Evolutionary conservation across 768 basidiomycete species (phyloP), one percentile per base, ranked within the genome.

Genomic region (Boletus speciosus): DNA sequence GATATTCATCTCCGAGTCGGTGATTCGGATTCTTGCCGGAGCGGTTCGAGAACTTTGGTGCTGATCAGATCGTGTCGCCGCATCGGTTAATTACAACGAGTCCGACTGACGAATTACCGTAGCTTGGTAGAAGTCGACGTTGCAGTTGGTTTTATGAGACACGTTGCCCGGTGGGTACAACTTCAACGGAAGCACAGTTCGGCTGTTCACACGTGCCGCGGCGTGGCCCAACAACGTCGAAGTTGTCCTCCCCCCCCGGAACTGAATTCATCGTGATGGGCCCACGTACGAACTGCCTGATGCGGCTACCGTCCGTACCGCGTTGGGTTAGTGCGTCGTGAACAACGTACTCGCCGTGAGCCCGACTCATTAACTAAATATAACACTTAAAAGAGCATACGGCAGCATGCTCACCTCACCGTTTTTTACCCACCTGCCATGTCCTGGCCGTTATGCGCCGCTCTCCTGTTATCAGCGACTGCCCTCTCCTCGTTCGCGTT

Each of bases 161-260:
- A 51, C 29, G 15, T 51, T 25, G 15, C 25, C 10, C 6, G 1
- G 34, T 29, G n/a, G 34, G 25, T 23, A 54, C 41, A 37, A 55
- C 41, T 37, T 10, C 29, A 55, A 36, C 52, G 27, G 53, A 54
- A 54, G 52, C n/a, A 32, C n/a, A 23, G 23, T 35, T n/a, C 6
- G 4, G 25, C 11, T 23, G 29, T 19, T 53, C 23, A 54, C 52
- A 53, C 52, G 53, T 35, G 23, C 9, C 31, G 8, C 9, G 9
- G 46, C 23, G 34, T 35, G 39, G 10, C 16, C 21, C 27, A 37
- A 31, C 40, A 54, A 54, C 52, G 34, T 53, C 52, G 52, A 27
- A 53, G 23, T 15, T 7, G 29, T 16, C 51, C 32, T 16, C 25
- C 29, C 19, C 19, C 21, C 38, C 27, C 32, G 21, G 3, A 19